Evolutionary conservation across 352 stramenopile genomes (phyloP).

Genomic region (Pythium monospermum): DNA sequence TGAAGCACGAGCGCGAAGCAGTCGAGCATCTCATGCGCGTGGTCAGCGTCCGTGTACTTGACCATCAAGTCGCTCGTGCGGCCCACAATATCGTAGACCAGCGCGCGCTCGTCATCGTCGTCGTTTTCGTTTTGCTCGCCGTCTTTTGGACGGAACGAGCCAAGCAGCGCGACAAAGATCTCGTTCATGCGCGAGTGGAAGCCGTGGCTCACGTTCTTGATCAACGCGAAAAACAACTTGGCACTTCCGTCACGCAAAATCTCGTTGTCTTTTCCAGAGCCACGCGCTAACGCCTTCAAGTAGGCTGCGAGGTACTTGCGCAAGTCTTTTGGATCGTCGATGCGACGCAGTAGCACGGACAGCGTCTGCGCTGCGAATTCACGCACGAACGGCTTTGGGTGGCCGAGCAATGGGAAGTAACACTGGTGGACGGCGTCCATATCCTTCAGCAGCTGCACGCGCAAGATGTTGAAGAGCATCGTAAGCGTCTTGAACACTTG

Average conservation of each 20-base stretch:
- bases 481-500: constrained; percentile 90
- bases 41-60: constrained; percentile 65
- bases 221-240: constrained; percentile 79
- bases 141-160: constrained; percentile 59
- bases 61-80: constrained; percentile 68
- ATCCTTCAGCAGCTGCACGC: constrained; percentile 76
- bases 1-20: constrained; percentile 53
- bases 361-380: constrained; percentile 87
- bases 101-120: constrained; percentile 22
- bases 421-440: constrained; percentile 89
- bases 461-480: constrained; percentile 87
- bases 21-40: constrained; percentile 62
- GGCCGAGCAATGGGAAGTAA: constrained; percentile 86
- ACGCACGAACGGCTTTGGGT: constrained; percentile 83
- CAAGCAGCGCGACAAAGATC: constrained; percentile 66
- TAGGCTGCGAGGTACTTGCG: constrained; percentile 76
- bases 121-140: constrained; percentile 13
- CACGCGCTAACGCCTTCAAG: constrained; percentile 68
- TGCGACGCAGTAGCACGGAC: constrained; percentile 71
- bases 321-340: constrained; percentile 73
- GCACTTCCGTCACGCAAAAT: constrained; percentile 80
- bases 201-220: constrained; percentile 79
- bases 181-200: constrained; percentile 86
- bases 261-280: constrained; percentile 49
- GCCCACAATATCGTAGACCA: constrained; percentile 65